Conservation (phyloP, 1,284 basidiomycete genomes). For the Microbotryum violaceum region DNA sequence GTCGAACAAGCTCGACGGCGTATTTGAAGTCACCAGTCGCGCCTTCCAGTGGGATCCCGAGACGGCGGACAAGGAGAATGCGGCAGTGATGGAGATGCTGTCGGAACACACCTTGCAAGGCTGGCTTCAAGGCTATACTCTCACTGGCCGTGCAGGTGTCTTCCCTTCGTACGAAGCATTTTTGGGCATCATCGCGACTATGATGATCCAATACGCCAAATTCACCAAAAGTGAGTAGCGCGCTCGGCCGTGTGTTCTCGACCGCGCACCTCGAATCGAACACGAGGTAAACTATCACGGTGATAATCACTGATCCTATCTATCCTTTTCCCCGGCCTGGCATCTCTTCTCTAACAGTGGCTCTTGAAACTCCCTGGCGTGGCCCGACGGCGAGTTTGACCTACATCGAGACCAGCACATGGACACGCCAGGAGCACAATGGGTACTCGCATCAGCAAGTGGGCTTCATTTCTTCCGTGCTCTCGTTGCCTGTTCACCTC, state of each 20-base stretch:
- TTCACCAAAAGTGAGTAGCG: slow-evolving; percentile 55
- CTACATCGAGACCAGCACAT: slow-evolving; percentile 74
- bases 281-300: too few relatives aligned
- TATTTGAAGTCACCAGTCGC: slow-evolving; percentile 50
- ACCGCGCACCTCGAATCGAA: background rate
- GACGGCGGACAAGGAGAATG: slow-evolving; percentile 56
- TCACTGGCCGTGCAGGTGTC: slow-evolving; percentile 61
- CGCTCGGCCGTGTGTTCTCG: slow-evolving; percentile 38
- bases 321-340: background rate
- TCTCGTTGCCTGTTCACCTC: slow-evolving; percentile 63
- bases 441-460: slow-evolving; percentile 48
- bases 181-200: slow-evolving; percentile 53
- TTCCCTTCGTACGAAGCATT: slow-evolving; percentile 87
- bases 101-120: slow-evolving; percentile 27
- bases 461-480: slow-evolving; percentile 71
- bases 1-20: slow-evolving; percentile 77
- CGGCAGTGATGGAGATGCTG: slow-evolving; percentile 55
- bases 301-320: slow-evolving; percentile 1
- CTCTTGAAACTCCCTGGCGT: slow-evolving; percentile 67
- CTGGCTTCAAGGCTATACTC: slow-evolving; percentile 35
- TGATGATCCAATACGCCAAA: slow-evolving; percentile 61
- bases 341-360: slow-evolving; percentile 28
- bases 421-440: slow-evolving; percentile 59
- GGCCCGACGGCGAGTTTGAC: slow-evolving; percentile 65
- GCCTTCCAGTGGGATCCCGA: slow-evolving; percentile 74